phyloP scores from a whole-genome alignment of 2,329 filamentous ascomycete species.

The Aureobasidium sp. region DNA sequence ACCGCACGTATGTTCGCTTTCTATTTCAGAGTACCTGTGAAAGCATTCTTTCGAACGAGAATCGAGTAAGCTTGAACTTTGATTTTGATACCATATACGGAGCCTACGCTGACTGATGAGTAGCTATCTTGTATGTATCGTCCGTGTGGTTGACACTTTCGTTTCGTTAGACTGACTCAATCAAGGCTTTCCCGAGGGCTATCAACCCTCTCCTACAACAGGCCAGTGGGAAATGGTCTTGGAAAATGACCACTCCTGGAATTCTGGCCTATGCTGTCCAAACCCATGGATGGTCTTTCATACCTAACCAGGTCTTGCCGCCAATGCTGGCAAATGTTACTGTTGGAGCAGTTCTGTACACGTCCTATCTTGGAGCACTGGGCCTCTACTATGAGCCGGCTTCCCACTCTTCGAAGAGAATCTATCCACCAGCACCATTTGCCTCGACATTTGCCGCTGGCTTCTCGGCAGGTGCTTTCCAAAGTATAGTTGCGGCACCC shows the following conservation, averaged over 20 bases:
- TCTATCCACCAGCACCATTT: slow-evolving; percentile 61
- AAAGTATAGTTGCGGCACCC: slow-evolving; percentile 65
- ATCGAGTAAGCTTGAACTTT: slow-evolving; percentile 60
- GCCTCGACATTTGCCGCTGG: slow-evolving; percentile 61
- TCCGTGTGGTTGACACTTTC: not conserved
- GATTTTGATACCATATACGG: not conserved
- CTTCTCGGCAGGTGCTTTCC: slow-evolving; percentile 58
- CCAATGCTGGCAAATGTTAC: slow-evolving; percentile 66
- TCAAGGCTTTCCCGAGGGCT: slow-evolving; percentile 52
- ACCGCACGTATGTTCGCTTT: slow-evolving; percentile 79
- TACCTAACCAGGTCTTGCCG: slow-evolving; percentile 69
- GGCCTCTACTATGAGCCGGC: slow-evolving; percentile 59
- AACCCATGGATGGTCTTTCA: slow-evolving; percentile 64
- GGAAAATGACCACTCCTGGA: slow-evolving; percentile 60
- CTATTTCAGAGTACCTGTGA: slow-evolving; percentile 84
- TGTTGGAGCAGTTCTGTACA: slow-evolving; percentile 68
- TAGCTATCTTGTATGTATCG: not conserved
- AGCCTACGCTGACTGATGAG: not conserved
- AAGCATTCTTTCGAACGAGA: slow-evolving; percentile 83
- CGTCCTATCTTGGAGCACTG: slow-evolving; percentile 64
- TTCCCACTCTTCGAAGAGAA: slow-evolving; percentile 50
- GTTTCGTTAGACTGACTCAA: not conserved
- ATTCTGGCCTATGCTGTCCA: slow-evolving; percentile 59
- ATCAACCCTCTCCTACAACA: slow-evolving; percentile 49
- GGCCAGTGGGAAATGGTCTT: slow-evolving; percentile 46